Conservation (phyloP, 305 asterid genomes). For the Fraxinus dipetala region DNA sequence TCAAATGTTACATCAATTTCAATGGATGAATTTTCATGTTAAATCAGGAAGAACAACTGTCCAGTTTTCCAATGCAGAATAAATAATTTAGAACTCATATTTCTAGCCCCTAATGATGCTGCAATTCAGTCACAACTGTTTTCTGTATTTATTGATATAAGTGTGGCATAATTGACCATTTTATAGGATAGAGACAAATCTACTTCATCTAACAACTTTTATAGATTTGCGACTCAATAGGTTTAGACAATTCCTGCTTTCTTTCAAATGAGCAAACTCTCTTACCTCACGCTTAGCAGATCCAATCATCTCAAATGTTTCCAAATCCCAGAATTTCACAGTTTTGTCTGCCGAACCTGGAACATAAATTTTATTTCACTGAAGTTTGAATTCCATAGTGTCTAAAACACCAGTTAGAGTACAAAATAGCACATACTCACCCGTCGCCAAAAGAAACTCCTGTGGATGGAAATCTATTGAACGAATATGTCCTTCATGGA, state of each 20-base stretch:
- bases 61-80: background rate
- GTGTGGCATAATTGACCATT: background rate
- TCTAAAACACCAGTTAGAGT: slow-evolving; percentile 5
- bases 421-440: slow-evolving; percentile 38
- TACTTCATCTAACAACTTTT: background rate
- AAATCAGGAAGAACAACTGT: background rate
- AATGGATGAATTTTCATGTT: background rate
- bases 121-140: background rate
- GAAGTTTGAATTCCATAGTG: slow-evolving; percentile 3
- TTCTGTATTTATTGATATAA: slow-evolving; percentile 3
- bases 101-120: background rate
- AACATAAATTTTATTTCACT: slow-evolving; percentile 18
- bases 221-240: background rate
- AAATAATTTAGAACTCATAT: background rate
- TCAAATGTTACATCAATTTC: background rate
- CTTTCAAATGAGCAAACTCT: slow-evolving; percentile 18
- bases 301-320: slow-evolving; percentile 99
- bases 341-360: slow-evolving; percentile 98
- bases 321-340: slow-evolving; percentile 98
- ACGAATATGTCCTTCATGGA: slow-evolving; percentile 91
- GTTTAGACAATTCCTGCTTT: background rate
- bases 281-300: slow-evolving; percentile 86
- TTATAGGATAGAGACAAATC: slow-evolving; percentile 1
- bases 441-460: slow-evolving; percentile 95
- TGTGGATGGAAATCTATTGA: slow-evolving; percentile 92